Percentiles rank a stretch among this genome's conserved stretches.
These are phyloP conservation scores for Pseudophaeomoniella oleicola DNA, from an alignment of 2,329 filamentous ascomycete genomes.

Conservation along the genomic window DNA sequence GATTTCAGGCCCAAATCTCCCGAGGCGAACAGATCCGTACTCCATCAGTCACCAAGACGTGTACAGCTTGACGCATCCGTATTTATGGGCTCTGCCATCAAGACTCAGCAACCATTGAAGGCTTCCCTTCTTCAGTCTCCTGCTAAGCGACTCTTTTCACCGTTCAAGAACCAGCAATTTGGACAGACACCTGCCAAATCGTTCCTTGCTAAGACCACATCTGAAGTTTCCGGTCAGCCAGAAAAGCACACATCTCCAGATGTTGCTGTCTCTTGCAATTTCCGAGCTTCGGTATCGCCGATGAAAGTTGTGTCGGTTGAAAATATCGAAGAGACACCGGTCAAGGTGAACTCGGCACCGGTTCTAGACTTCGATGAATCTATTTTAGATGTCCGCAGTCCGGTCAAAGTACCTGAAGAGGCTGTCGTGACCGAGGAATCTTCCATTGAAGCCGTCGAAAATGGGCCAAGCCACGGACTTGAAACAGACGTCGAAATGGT, in stretches of 20 bases:
- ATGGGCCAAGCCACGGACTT: not conserved
- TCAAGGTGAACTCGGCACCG: not conserved
- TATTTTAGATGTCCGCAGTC: slow-evolving; percentile 10
- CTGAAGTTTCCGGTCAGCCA: not conserved
- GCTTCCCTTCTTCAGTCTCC: slow-evolving; percentile 27
- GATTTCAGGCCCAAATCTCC: slow-evolving; percentile 12
- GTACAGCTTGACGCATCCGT: slow-evolving; percentile 19
- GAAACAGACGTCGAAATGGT: slow-evolving; percentile 7
- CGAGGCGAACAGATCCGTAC: slow-evolving; percentile 18
- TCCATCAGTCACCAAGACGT: slow-evolving; percentile 30
- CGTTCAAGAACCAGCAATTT: slow-evolving; percentile 18
- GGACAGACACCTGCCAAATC: slow-evolving; percentile 8
- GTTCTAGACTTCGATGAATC: slow-evolving; percentile 13
- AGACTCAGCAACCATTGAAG: slow-evolving; percentile 21
- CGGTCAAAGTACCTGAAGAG: slow-evolving; percentile 5
- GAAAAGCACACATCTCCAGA: slow-evolving; percentile 2
- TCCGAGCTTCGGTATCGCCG: slow-evolving; percentile 11
- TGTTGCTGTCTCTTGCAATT: slow-evolving; percentile 10
- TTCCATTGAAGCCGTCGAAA: not conserved
- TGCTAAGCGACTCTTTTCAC: slow-evolving; percentile 25
- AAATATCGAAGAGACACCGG: slow-evolving; percentile 2
- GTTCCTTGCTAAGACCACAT: not conserved
- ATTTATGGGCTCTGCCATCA: slow-evolving; percentile 19
- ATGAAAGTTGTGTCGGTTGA: slow-evolving; percentile 2
- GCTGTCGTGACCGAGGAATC: not conserved